A percentile compares a stretch with the other conserved stretches of the same genome.
Conservation (phyloP, 257 asterid species). For the Nicotiana otophora region DNA sequence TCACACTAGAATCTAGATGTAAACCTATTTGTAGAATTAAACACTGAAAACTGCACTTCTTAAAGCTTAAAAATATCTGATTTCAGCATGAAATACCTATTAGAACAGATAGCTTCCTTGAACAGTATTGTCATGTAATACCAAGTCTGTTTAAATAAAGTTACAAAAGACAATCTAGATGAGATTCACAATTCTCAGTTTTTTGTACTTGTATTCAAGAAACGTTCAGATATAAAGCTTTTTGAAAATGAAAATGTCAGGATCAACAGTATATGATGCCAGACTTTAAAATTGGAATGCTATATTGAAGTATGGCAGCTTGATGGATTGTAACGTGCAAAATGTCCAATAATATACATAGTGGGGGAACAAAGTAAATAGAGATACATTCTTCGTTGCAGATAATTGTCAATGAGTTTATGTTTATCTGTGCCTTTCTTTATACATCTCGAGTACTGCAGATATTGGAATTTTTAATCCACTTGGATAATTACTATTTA, state of each 20-base stretch:
- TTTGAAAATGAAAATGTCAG: background rate
- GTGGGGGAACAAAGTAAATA: background rate
- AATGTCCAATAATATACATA: background rate
- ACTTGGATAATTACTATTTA: conserved; percentile 11
- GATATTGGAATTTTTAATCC: background rate
- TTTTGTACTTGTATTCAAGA: background rate
- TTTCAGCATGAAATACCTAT: background rate
- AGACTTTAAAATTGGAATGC: background rate
- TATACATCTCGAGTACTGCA: background rate
- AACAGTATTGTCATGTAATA: background rate
- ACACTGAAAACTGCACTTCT: conserved; percentile 5
- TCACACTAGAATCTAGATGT: background rate
- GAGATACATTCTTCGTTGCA: background rate
- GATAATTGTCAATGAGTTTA: background rate
- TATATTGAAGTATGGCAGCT: background rate
- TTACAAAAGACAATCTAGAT: background rate
- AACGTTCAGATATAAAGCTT: background rate
- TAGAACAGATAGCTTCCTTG: background rate
- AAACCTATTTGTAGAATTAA: background rate
- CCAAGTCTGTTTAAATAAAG: background rate
- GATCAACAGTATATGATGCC: background rate
- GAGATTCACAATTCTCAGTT: background rate
- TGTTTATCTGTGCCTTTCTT: background rate
- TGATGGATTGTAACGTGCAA: background rate
- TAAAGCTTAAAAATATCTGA: background rate